Evolutionary conservation across 2,329 filamentous ascomycete genomes (phyloP).

Genomic region (Pseudopyricularia cyperi): DNA sequence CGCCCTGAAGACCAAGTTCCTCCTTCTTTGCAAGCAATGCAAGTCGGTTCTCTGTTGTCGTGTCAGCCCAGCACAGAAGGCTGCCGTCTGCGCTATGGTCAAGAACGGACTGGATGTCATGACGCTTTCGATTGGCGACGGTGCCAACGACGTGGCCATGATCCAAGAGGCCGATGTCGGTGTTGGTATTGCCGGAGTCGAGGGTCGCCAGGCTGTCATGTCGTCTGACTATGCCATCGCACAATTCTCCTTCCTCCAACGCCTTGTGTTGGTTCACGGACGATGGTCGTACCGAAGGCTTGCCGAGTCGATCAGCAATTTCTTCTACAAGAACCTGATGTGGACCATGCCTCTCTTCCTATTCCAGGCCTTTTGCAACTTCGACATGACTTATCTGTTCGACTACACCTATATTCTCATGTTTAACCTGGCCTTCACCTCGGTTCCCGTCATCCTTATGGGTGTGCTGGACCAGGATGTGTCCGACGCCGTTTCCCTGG

Average conservation of each 20-base stretch:
- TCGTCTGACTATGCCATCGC: slow-evolving; percentile 92
- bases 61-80: slow-evolving; percentile 94
- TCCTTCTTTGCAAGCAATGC: slow-evolving; percentile 93
- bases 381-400: slow-evolving; percentile 92
- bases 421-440: slow-evolving; percentile 95
- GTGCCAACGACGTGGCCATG: slow-evolving; percentile 95
- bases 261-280: slow-evolving; percentile 79
- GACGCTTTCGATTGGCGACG: slow-evolving; percentile 86
- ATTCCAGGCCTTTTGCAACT: slow-evolving; percentile 93
- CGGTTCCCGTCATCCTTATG: slow-evolving; percentile 86
- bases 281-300: slow-evolving; percentile 93
- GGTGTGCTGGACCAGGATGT: slow-evolving; percentile 96
- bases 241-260: slow-evolving; percentile 79
- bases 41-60: slow-evolving; percentile 93
- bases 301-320: slow-evolving; percentile 90
- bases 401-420: slow-evolving; percentile 96
- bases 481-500: slow-evolving; percentile 82
- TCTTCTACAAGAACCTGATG: slow-evolving; percentile 99
- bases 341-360: slow-evolving; percentile 97
- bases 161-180: slow-evolving; percentile 96
- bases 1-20: slow-evolving; percentile 74
- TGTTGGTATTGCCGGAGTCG: slow-evolving; percentile 86
- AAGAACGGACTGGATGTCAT: slow-evolving; percentile 92
- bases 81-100: slow-evolving; percentile 91
- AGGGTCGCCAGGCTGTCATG: slow-evolving; percentile 89